Conservation (phyloP, 2,329 filamentous ascomycete species). For the Monosporascus sp. region DNA sequence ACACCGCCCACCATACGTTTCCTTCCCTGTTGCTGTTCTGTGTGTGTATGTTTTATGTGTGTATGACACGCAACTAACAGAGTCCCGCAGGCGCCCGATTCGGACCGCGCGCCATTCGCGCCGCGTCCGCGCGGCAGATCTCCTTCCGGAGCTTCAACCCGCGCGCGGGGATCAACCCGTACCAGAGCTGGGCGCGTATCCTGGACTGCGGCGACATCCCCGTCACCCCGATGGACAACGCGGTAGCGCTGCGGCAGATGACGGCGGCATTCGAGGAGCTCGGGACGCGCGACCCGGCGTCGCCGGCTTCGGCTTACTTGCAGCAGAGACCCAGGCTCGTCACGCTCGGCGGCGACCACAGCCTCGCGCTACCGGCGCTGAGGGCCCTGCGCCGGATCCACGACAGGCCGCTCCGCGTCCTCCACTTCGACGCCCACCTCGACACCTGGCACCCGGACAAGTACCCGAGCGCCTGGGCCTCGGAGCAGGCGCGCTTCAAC, state of each 20-base stretch:
- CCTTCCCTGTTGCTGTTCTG: no score
- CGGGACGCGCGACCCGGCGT: conserved; percentile 33
- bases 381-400: conserved; percentile 60
- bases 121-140: conserved; percentile 76
- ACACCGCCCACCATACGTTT: no score
- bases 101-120: conserved; percentile 80
- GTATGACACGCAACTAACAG: not conserved
- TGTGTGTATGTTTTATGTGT: not conserved
- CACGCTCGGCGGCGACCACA: conserved; percentile 70
- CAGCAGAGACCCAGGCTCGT: conserved; percentile 38
- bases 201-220: conserved; percentile 91
- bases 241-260: conserved; percentile 77
- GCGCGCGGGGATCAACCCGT: conserved; percentile 78
- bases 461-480: conserved; percentile 71
- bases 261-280: conserved; percentile 72
- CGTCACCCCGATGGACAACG: conserved; percentile 81
- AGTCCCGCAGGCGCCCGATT: conserved; percentile 61
- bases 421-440: conserved; percentile 75
- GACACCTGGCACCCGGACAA: conserved; percentile 82
- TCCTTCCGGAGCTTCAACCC: conserved; percentile 78
- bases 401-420: conserved; percentile 58
- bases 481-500: conserved; percentile 69
- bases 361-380: conserved; percentile 63
- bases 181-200: conserved; percentile 70
- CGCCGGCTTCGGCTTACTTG: conserved; percentile 35